Evolutionary conservation across 2,329 filamentous ascomycete genomes (phyloP).

Genomic region (Penicillium sp.): DNA sequence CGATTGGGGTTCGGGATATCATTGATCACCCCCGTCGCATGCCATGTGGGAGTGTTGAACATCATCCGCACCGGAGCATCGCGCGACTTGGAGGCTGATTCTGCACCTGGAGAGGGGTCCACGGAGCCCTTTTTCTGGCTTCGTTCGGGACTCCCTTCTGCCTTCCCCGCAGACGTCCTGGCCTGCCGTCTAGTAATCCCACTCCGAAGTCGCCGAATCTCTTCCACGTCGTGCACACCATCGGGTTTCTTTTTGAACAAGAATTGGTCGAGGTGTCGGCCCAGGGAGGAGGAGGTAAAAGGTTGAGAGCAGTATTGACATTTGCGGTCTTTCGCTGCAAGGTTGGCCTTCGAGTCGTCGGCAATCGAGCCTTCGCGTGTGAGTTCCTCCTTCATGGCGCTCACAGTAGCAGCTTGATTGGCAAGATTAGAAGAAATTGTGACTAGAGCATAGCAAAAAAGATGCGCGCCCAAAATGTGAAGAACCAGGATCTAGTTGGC

Average conservation of each 20-base stretch:
- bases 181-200: constrained; percentile 85
- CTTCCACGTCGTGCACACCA: constrained; percentile 85
- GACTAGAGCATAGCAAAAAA: too few species aligned
- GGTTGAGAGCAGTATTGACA: constrained; percentile 87
- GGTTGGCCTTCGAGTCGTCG: constrained; percentile 39
- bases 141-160: constrained; percentile 62
- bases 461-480: too few species aligned
- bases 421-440: too few species aligned
- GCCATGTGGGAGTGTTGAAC: constrained; percentile 70
- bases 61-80: constrained; percentile 47
- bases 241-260: constrained; percentile 94
- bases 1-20: constrained; percentile 63
- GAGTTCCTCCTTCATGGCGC: constrained; percentile 18
- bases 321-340: constrained; percentile 76
- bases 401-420: too few species aligned
- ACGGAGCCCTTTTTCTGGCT: constrained; percentile 47
- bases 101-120: constrained; percentile 35
- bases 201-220: constrained; percentile 80
- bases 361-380: constrained; percentile 40
- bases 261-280: constrained; percentile 90
- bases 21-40: constrained; percentile 76
- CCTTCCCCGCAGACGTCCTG: constrained; percentile 62
- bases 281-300: constrained; percentile 91
- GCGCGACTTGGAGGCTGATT: constrained; percentile 38
- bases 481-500: too few species aligned